Evolutionary conservation across 1,139 yeast genomes (phyloP).

Genomic region (Pichia sp.): DNA sequence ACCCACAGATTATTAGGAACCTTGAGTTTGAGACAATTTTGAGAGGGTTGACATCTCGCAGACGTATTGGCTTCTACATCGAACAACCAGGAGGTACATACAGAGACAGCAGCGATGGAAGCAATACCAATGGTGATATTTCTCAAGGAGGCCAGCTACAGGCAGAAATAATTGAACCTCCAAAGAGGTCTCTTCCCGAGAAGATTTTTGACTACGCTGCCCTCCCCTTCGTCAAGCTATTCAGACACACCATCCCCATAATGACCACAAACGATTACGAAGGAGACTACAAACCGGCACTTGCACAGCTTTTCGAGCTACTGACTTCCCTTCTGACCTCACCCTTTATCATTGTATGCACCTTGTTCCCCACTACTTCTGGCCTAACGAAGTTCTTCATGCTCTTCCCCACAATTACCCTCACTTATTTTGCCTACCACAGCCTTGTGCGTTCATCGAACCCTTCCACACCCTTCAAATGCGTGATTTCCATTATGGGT

Average conservation of each 20-base stretch:
- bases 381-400: slow-evolving; percentile 13
- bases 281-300: slow-evolving; percentile 21
- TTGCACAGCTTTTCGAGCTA: slow-evolving; percentile 19
- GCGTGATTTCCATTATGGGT: slow-evolving; percentile 48
- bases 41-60: slow-evolving; percentile 23
- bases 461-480: slow-evolving; percentile 32
- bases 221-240: slow-evolving; percentile 20
- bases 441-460: slow-evolving; percentile 19
- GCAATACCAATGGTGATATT: neutral
- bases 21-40: slow-evolving; percentile 28
- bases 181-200: slow-evolving; percentile 12
- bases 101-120: slow-evolving; percentile 13
- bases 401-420: slow-evolving; percentile 8
- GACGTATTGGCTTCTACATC: slow-evolving; percentile 13
- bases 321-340: slow-evolving; percentile 23
- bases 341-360: slow-evolving; percentile 21
- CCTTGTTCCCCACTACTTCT: slow-evolving; percentile 21
- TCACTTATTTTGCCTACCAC: slow-evolving; percentile 19
- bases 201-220: slow-evolving; percentile 17
- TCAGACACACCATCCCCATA: slow-evolving; percentile 25
- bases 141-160: slow-evolving; percentile 15
- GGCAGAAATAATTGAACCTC: slow-evolving; percentile 16
- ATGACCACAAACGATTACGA: slow-evolving; percentile 23
- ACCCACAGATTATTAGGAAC: slow-evolving; percentile 27
- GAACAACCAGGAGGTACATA: slow-evolving; percentile 4